A percentile compares a stretch with the other conserved stretches of the same genome.
Evolutionary conservation across 1,284 basidiomycete genomes (phyloP).

Genomic region (Rugosomyces carneus): DNA sequence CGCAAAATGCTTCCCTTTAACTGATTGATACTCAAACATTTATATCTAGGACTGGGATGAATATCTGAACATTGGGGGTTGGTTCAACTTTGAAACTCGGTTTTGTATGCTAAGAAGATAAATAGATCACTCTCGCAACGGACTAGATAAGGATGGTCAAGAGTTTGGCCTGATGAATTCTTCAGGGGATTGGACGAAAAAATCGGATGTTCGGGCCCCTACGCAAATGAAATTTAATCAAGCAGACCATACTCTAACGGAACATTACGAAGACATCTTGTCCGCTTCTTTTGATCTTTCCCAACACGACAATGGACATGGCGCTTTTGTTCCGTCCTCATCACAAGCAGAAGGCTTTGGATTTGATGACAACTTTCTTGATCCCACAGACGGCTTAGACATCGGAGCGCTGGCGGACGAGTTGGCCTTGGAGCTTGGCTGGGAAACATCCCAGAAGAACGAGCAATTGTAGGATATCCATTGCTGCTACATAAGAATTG

Average conservation of each 20-base stretch:
- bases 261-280: constrained; percentile 62
- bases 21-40: neutral
- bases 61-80: constrained; percentile 42
- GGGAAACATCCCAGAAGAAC: constrained; percentile 38
- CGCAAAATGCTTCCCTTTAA: constrained; percentile 20
- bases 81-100: neutral
- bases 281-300: constrained; percentile 60
- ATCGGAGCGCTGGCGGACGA: constrained; percentile 62
- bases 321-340: constrained; percentile 41
- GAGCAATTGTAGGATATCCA: constrained; percentile 16
- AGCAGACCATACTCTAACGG: constrained; percentile 57
- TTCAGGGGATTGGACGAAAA: constrained; percentile 25
- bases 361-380: constrained; percentile 50
- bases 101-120: neutral
- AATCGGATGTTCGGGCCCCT: constrained; percentile 26
- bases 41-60: constrained; percentile 61
- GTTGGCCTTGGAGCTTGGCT: constrained; percentile 66
- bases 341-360: constrained; percentile 49
- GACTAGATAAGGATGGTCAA: constrained; percentile 31
- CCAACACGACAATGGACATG: constrained; percentile 33
- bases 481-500: constrained; percentile 2
- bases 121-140: neutral
- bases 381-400: constrained; percentile 47
- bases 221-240: constrained; percentile 38
- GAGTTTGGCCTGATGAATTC: constrained; percentile 41